Evolutionary conservation across 495 filamentous ascomycete species (phyloP).

Genomic region (Hyaloscypha hepaticicola): DNA sequence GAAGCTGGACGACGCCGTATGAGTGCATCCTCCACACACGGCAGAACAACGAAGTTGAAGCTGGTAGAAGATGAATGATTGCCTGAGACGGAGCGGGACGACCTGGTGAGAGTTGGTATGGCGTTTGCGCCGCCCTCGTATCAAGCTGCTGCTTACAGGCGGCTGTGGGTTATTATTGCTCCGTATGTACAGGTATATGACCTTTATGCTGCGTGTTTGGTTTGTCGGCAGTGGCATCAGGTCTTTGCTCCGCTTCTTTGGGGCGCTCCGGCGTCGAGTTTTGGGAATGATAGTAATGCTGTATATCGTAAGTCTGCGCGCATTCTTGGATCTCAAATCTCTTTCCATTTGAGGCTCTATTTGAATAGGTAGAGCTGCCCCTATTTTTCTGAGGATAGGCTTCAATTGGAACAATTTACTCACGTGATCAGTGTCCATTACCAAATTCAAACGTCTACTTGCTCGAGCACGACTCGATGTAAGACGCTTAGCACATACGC

Average conservation of each 20-base stretch:
- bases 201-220: slow-evolving; percentile 57
- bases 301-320: slow-evolving; percentile 51
- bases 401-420: neutral
- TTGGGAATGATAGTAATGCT: slow-evolving; percentile 60
- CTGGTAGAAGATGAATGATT: neutral
- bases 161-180: slow-evolving; percentile 63
- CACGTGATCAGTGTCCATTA: slow-evolving; percentile 53
- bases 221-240: slow-evolving; percentile 57
- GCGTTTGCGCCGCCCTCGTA: slow-evolving; percentile 48
- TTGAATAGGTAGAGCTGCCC: neutral
- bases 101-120: slow-evolving; percentile 8
- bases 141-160: slow-evolving; percentile 53
- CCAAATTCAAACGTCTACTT: slow-evolving; percentile 60
- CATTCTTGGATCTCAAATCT: neutral
- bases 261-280: slow-evolving; percentile 66
- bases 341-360: neutral
- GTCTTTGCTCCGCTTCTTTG: slow-evolving; percentile 63
- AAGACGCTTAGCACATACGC: slow-evolving; percentile 58
- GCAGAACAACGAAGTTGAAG: neutral
- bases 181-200: slow-evolving; percentile 58
- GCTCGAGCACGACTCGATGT: slow-evolving; percentile 53
- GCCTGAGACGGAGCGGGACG: neutral
- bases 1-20: too few relatives aligned
- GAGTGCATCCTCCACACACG: neutral
- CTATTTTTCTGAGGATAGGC: neutral